phyloP scores from a whole-genome alignment of 1,139 yeast species.

The Hyphopichia khmerensis region DNA sequence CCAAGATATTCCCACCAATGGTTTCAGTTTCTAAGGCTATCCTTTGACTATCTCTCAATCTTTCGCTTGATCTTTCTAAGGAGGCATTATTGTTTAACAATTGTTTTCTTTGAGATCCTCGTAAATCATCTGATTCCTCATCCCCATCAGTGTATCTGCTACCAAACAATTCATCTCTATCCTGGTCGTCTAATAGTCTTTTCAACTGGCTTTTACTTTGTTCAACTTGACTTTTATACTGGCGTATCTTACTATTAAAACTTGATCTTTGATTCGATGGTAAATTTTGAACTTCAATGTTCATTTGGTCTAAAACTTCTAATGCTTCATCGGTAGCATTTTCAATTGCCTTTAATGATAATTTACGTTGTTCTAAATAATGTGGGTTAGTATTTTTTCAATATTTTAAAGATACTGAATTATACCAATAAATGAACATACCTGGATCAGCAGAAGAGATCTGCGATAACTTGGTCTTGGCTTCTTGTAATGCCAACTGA shows the following conservation, averaged over 20 bases:
- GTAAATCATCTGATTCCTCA: slow-evolving; percentile 36
- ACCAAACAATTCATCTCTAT: slow-evolving; percentile 70
- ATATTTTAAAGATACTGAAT: neutral
- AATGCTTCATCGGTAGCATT: slow-evolving; percentile 73
- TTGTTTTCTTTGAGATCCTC: slow-evolving; percentile 77
- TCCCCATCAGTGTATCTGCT: slow-evolving; percentile 36
- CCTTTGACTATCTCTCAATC: slow-evolving; percentile 84
- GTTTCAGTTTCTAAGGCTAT: slow-evolving; percentile 90
- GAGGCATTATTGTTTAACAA: slow-evolving; percentile 77
- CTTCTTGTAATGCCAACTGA: slow-evolving; percentile 69
- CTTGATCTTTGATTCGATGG: slow-evolving; percentile 69
- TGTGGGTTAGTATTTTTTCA: slow-evolving; percentile 5
- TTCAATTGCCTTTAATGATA: slow-evolving; percentile 59
- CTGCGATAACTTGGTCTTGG: slow-evolving; percentile 62
- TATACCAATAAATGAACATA: too few species aligned
- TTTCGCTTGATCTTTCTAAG: slow-evolving; percentile 77
- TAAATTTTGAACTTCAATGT: slow-evolving; percentile 75
- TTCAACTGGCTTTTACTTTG: slow-evolving; percentile 53
- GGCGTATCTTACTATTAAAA: slow-evolving; percentile 70
- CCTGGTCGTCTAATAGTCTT: slow-evolving; percentile 57
- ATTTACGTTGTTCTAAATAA: slow-evolving; percentile 43
- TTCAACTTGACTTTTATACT: slow-evolving; percentile 62
- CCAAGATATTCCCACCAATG: slow-evolving; percentile 87
- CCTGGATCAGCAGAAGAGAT: slow-evolving; percentile 54
- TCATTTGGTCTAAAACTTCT: slow-evolving; percentile 79